These are phyloP conservation scores for Neltuma alba DNA, from an alignment of 306 rosid species.

Conservation along the genomic window DNA sequence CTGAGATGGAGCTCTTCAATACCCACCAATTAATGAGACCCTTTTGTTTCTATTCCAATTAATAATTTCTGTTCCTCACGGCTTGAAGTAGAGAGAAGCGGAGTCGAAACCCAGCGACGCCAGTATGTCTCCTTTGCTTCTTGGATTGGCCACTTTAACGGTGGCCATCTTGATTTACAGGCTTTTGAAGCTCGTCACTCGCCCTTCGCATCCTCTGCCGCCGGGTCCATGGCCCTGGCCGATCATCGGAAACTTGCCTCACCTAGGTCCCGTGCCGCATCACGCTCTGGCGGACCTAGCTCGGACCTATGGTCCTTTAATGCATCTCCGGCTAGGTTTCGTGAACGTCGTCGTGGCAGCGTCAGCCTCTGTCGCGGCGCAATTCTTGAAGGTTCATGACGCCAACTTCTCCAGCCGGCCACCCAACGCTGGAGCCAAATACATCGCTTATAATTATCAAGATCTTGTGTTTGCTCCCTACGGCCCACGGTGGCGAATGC, in stretches of 20 bases:
- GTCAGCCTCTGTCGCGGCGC: constrained; percentile 73
- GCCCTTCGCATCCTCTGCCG: constrained; percentile 45
- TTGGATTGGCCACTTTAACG: constrained; percentile 28
- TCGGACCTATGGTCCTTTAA: constrained; percentile 61
- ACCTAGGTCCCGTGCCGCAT: constrained; percentile 74
- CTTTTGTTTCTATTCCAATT: not conserved
- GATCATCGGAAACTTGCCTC: constrained; percentile 73
- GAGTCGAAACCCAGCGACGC: not conserved
- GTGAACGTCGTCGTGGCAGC: constrained; percentile 75
- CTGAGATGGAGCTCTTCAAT: not conserved
- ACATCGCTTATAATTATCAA: constrained; percentile 72
- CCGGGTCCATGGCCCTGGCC: constrained; percentile 96
- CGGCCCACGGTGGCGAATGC: constrained; percentile 77
- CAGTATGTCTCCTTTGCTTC: constrained; percentile 36
- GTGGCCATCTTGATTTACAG: constrained; percentile 32
- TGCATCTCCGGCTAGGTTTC: constrained; percentile 71
- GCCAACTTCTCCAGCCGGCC: constrained; percentile 81
- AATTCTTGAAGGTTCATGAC: constrained; percentile 70
- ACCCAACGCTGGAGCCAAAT: constrained; percentile 75
- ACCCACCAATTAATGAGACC: not conserved
- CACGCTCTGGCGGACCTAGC: constrained; percentile 70
- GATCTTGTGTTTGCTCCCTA: constrained; percentile 86
- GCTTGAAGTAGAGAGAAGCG: not conserved
- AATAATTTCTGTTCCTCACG: not conserved
- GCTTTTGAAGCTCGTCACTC: constrained; percentile 15